A percentile compares a stretch with the other conserved stretches of the same genome.
Evolutionary conservation across 2,329 filamentous ascomycete species (phyloP).

Genomic region (Thyridium curvatum): DNA sequence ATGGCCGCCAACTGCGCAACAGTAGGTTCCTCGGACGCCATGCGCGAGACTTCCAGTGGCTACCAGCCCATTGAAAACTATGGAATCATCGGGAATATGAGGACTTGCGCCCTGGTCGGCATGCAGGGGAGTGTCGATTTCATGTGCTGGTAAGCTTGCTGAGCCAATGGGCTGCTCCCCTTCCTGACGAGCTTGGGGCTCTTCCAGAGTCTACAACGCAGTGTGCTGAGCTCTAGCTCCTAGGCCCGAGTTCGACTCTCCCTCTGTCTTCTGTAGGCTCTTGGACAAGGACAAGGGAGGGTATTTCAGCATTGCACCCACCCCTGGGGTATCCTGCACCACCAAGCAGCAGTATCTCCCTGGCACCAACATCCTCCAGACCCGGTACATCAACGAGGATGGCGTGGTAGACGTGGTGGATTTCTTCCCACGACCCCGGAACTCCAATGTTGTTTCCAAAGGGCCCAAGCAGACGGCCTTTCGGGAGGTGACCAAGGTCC

Average conservation of each 20-base stretch:
- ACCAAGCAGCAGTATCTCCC: constrained; percentile 76
- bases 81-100: constrained; percentile 76
- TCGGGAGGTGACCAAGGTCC: constrained; percentile 45
- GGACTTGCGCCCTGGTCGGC: constrained; percentile 68
- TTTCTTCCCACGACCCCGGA: constrained; percentile 68
- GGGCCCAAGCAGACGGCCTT: constrained; percentile 42
- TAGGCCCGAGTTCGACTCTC: constrained; percentile 74
- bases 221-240: background rate
- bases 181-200: background rate
- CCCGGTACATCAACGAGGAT: constrained; percentile 69
- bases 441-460: constrained; percentile 43
- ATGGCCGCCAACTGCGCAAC: constrained; percentile 27
- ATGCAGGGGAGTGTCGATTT: constrained; percentile 70
- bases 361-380: constrained; percentile 69
- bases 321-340: constrained; percentile 45
- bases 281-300: constrained; percentile 71
- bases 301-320: constrained; percentile 62
- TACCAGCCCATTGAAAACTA: constrained; percentile 68
- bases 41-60: constrained; percentile 29
- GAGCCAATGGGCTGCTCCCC: background rate
- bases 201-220: background rate
- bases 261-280: constrained; percentile 67
- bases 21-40: constrained; percentile 14
- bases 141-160: constrained; percentile 62
- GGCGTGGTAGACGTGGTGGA: constrained; percentile 69